A percentile compares a stretch with the other conserved stretches of the same genome.
phyloP scores from a whole-genome alignment of 2,329 filamentous ascomycete genomes.

The Mollisia scopiformis region DNA sequence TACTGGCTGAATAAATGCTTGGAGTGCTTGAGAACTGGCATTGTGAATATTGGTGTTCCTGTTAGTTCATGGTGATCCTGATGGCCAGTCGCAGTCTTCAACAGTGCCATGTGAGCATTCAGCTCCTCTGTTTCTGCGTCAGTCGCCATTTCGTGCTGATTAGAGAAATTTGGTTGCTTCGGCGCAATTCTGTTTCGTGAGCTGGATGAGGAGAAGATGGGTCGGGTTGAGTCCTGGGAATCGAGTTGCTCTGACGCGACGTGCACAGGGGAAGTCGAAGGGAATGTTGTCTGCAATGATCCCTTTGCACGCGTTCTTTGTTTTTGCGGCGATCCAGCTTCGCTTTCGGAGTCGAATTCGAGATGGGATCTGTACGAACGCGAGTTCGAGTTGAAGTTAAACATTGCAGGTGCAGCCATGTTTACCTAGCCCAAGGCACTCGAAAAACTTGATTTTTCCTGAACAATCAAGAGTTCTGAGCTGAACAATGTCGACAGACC shows the following conservation, averaged over 20 bases:
- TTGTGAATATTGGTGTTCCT: not conserved
- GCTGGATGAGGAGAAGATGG: no score
- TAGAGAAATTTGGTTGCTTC: no score
- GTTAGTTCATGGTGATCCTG: not conserved
- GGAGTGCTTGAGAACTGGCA: not conserved
- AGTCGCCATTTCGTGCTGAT: not conserved
- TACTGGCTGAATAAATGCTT: not conserved
- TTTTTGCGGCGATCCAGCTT: not conserved
- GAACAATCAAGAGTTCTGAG: not conserved
- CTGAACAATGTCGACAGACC: no score
- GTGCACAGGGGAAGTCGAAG: no score
- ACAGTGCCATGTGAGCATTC: not conserved
- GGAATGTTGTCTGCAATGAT: not conserved
- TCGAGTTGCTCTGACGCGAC: no score
- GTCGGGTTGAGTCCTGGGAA: no score
- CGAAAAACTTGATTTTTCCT: not conserved
- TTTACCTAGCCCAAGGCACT: no score
- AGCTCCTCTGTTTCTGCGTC: not conserved
- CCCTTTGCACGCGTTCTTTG: not conserved
- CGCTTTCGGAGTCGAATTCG: not conserved
- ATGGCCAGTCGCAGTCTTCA: not conserved
- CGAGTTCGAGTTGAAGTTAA: not conserved
- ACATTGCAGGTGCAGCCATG: not conserved
- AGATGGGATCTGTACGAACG: not conserved
- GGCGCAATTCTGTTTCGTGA: no score